Evolutionary conservation across 2,329 filamentous ascomycete genomes (phyloP), one percentile per base, ranked within the genome.

Genomic region (Whalleya microplaca): DNA sequence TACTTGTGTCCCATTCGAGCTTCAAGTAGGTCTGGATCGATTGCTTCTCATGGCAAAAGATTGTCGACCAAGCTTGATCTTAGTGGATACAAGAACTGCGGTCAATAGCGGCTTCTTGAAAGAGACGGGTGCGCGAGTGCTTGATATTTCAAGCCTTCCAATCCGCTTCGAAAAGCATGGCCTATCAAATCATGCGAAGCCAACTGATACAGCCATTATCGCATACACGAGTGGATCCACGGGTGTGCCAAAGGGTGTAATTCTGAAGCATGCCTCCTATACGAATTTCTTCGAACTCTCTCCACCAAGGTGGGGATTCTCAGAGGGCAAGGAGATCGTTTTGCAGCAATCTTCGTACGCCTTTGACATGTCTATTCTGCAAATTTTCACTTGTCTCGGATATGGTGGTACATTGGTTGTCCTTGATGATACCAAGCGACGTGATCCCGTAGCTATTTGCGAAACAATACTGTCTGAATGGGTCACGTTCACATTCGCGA

Each of bases 291-390:
- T 71, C 8, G 66, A 69, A 27, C 9, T 27, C 23, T 27, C 23
- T 27, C 23, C 23, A 9, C 23, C 23, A 4, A 4, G 23, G 23
- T 27, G 55, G 54, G 16, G 51, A 46, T 20, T 48, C 57, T 6
- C 51, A 45, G 3, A 42, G 0, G 56, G 59, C 10, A 21, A 27
- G 0, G 60, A 61, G 1, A 68, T 57, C 0, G 66, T 74, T 0
- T 66, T 78, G 0, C 74, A 77, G 51, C 75, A 78, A 55, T 76
- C 68, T 16, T 10, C 58, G 1, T 49, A 12, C 2, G 41, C n/a
- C 2, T 60, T 60, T 45, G 59, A 23, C 48, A 59, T 71, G 64
- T 47, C 73, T 0, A 40, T 72, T 5, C 55, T 45, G 2, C 68
- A 75, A 45, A 67, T 66, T 19, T 64, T 72, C 47, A 27, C 23